Evolutionary conservation across 768 basidiomycete genomes (phyloP).

Genomic region (Inosperma sp.): DNA sequence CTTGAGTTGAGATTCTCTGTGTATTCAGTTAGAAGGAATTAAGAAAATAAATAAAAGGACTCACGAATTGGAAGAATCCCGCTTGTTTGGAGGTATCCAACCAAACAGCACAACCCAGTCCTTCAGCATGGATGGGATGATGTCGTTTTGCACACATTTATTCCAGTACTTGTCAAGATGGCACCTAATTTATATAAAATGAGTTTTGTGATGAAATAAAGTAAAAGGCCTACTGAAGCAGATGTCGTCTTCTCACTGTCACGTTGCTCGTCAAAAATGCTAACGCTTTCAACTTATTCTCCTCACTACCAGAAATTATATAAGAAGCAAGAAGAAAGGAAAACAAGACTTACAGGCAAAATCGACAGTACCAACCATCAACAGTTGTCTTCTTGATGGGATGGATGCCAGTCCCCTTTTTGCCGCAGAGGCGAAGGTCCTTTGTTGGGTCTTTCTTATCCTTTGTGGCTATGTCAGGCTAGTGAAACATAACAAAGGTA

Average conservation of each 20-base stretch:
- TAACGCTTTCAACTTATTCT: background rate
- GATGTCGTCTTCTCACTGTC: background rate
- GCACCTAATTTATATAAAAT: background rate
- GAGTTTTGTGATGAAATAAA: background rate
- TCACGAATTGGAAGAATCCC: background rate
- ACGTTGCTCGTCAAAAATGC: background rate
- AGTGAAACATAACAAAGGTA: background rate
- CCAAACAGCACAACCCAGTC: background rate
- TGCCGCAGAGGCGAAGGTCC: background rate
- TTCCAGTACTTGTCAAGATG: background rate
- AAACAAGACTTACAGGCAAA: background rate
- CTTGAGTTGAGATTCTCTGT: background rate
- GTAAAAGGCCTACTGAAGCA: background rate
- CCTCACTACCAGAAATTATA: background rate
- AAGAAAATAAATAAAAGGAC: background rate
- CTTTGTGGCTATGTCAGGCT: conserved; percentile 1
- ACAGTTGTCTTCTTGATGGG: background rate
- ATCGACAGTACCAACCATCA: background rate
- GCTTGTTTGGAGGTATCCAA: conserved; percentile 2
- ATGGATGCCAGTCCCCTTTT: background rate
- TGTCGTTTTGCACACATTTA: background rate
- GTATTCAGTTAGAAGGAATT: background rate
- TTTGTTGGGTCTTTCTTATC: background rate
- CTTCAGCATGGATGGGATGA: background rate
- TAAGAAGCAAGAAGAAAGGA: background rate